Percentiles rank a stretch among this genome's conserved stretches.
Evolutionary conservation across 2,329 filamentous ascomycete genomes (phyloP).

Genomic region (Cordyceps cateniannulata): DNA sequence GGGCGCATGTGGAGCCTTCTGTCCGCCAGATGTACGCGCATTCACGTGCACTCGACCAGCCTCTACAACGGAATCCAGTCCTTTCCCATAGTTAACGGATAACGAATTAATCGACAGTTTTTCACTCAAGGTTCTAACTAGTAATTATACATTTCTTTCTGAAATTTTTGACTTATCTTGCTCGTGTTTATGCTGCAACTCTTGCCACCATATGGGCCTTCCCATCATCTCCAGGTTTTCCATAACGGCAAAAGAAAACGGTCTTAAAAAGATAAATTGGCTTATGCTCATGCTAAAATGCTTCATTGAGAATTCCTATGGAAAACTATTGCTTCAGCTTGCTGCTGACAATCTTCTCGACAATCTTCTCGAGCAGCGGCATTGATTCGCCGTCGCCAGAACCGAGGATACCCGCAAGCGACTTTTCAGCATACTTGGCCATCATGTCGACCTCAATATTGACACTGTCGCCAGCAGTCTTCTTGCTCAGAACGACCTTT

Average conservation of each 20-base stretch:
- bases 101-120: too few relatives aligned
- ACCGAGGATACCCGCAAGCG: conserved; percentile 64
- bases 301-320: not conserved
- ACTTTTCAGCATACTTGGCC: conserved; percentile 85
- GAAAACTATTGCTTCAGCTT: conserved; percentile 22
- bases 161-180: too few relatives aligned
- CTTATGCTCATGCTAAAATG: not conserved
- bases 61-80: not conserved
- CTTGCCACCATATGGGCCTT: too few relatives aligned
- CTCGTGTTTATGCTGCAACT: too few relatives aligned
- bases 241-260: not conserved
- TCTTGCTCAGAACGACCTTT: conserved; percentile 74
- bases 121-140: not conserved
- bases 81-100: too few relatives aligned
- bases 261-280: not conserved
- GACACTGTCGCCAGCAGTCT: conserved; percentile 72
- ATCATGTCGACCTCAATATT: conserved; percentile 92
- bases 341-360: conserved; percentile 68
- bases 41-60: not conserved
- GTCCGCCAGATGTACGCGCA: not conserved
- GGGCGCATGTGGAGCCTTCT: not conserved
- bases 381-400: conserved; percentile 45
- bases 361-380: conserved; percentile 63
- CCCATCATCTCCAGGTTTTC: too few relatives aligned
- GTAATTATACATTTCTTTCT: too few relatives aligned